Conservation (phyloP, 352 stramenopile species). For the Phytophthora aleatoria region DNA sequence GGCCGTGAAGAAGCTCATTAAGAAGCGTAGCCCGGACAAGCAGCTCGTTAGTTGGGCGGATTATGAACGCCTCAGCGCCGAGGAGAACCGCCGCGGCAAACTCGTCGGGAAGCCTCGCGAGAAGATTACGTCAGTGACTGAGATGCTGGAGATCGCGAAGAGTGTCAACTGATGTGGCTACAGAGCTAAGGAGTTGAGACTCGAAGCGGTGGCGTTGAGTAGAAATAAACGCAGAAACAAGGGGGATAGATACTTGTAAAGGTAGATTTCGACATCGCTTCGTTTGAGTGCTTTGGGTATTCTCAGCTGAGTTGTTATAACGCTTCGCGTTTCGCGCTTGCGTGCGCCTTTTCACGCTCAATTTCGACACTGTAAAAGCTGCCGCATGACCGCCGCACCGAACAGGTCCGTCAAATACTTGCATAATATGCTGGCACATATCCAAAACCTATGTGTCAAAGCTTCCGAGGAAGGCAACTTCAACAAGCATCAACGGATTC, state of each 20-base stretch:
- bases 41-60: conserved; percentile 76
- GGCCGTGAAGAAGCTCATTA: conserved; percentile 53
- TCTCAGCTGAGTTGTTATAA: conserved; percentile 4
- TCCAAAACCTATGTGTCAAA: conserved; percentile 45
- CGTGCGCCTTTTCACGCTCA: conserved; percentile 5
- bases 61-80: conserved; percentile 59
- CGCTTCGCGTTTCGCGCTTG: conserved; percentile 13
- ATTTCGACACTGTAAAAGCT: not conserved
- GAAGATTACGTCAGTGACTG: conserved; percentile 79
- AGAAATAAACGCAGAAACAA: too few species aligned
- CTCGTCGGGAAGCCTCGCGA: conserved; percentile 72
- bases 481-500: conserved; percentile 70
- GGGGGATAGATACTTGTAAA: too few species aligned
- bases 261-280: too few species aligned
- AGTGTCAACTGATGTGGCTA: conserved; percentile 18
- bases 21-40: conserved; percentile 54
- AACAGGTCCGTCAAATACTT: conserved; percentile 37
- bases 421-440: conserved; percentile 38
- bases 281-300: not conserved
- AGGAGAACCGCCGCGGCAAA: conserved; percentile 67
- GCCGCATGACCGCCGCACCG: not conserved
- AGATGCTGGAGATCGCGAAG: conserved; percentile 67
- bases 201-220: not conserved
- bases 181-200: not conserved
- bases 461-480: not conserved